These are phyloP conservation scores for Cryphonectria nitschkei DNA, from an alignment of 2,329 filamentous ascomycete species.

Conservation along the genomic window DNA sequence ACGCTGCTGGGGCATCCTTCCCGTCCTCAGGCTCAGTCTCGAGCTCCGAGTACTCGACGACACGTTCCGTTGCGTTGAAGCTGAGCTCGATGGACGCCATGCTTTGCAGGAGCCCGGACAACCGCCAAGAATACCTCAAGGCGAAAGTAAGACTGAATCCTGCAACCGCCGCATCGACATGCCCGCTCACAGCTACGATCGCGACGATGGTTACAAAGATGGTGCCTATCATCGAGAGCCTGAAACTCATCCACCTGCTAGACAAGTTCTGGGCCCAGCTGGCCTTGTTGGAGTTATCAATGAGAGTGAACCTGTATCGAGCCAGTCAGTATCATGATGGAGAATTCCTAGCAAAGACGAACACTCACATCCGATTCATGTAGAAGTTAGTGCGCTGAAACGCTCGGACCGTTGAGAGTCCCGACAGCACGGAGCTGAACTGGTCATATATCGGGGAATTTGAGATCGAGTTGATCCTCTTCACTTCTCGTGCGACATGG, in stretches of 20 bases:
- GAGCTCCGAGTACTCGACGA: slow-evolving; percentile 48
- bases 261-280: slow-evolving; percentile 39
- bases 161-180: slow-evolving; percentile 43
- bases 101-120: slow-evolving; percentile 41
- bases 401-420: slow-evolving; percentile 47
- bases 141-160: slow-evolving; percentile 48
- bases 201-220: slow-evolving; percentile 44
- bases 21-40: slow-evolving; percentile 43
- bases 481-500: slow-evolving; percentile 43
- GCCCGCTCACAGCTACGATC: slow-evolving; percentile 39
- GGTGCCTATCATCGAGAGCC: slow-evolving; percentile 45
- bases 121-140: slow-evolving; percentile 41
- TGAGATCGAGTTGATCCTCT: slow-evolving; percentile 46
- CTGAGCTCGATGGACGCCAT: slow-evolving; percentile 44
- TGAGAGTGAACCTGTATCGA: slow-evolving; percentile 33
- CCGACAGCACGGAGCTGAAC: slow-evolving; percentile 45
- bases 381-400: slow-evolving; percentile 44
- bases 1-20: slow-evolving; percentile 41
- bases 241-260: slow-evolving; percentile 43
- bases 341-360: neutral
- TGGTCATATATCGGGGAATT: slow-evolving; percentile 48
- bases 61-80: slow-evolving; percentile 49
- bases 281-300: slow-evolving; percentile 40
- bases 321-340: slow-evolving; percentile 1
- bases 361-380: slow-evolving; percentile 38